Conservation (phyloP, 768 basidiomycete species). For the Lactarius quietus region DNA sequence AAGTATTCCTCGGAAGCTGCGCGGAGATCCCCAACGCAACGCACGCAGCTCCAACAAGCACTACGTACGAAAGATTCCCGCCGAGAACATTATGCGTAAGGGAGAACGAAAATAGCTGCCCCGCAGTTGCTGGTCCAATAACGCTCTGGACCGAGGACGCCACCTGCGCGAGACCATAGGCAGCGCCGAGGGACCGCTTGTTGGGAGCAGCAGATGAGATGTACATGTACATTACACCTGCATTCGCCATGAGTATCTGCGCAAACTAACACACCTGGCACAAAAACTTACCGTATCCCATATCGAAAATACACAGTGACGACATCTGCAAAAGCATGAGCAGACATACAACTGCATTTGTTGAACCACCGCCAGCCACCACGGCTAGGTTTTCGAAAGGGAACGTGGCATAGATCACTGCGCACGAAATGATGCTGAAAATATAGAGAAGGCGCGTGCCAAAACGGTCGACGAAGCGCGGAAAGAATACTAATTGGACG, state of each 20-base stretch:
- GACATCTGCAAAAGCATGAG: background rate
- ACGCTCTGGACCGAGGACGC: constrained; percentile 36
- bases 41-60: background rate
- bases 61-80: background rate
- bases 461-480: constrained; percentile 34
- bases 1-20: background rate
- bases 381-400: constrained; percentile 23
- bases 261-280: background rate
- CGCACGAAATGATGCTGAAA: constrained; percentile 27
- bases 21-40: background rate
- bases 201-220: constrained; percentile 63
- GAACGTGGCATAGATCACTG: constrained; percentile 29
- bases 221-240: constrained; percentile 68
- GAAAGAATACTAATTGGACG: constrained; percentile 39
- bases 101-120: constrained; percentile 63
- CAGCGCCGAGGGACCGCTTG: constrained; percentile 58
- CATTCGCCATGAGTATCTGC: background rate
- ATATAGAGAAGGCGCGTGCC: constrained; percentile 36
- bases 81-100: constrained; percentile 34
- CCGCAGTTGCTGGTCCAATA: constrained; percentile 52
- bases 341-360: background rate
- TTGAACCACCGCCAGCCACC: background rate
- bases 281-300: background rate
- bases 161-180: constrained; percentile 52
- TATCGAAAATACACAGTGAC: background rate